Base-by-base conservation (phyloP, 169 alveolate genomes). In the Fabrea salina region DNA sequence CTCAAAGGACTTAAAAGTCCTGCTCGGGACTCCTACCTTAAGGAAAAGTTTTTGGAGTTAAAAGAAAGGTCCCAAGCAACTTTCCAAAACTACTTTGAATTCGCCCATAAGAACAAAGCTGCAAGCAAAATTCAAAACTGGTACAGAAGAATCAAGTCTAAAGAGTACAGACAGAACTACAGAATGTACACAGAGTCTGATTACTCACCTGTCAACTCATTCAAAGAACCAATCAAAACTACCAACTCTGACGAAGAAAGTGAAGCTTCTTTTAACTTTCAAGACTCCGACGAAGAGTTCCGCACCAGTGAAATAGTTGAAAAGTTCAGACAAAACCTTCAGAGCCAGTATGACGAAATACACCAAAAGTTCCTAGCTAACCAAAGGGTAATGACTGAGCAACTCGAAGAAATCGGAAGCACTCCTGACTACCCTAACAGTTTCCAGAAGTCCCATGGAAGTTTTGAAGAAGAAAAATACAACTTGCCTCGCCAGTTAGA, bases 71-170 rank as follows among this genome's bases (percentile, higher is more conserved):
- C 41, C 1, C 50, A 1, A 16, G 32, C 35, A 35, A 30, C 75
- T 2, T 47, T 25, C 19, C 56, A 47, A 47, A 47, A 47, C 16
- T 47, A 25, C 30, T 47, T 47, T 47, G 56, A 47, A 44, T 8
- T 44, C 2, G 30, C 56, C 19, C 19, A 47, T 47, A 47, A 47
- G 56, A 47, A 47, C 19, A n/a, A 47, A 47, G 19, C 2, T 47
- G 71, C 71, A 32, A 58, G 25, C n/a, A 58, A 22, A 4, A 58
- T 58, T 32, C 75, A 64, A 64, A 64, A 56, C 35, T 64, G 75
- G 75, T 25, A n/a, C 30, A 47, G 19, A 47, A 47, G 16, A 47
- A n/a, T 47, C 19, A n/a, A 44, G 53, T 13, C 13, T 13, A 8
- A 8, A 44, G 19, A 8, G 13, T 13, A 8, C 13, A 8, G 8